Percentiles rank a stretch among this genome's conserved stretches.
Evolutionary conservation across 164 flowering plant genomes (phyloP).

Genomic region (Berberis thunbergii): DNA sequence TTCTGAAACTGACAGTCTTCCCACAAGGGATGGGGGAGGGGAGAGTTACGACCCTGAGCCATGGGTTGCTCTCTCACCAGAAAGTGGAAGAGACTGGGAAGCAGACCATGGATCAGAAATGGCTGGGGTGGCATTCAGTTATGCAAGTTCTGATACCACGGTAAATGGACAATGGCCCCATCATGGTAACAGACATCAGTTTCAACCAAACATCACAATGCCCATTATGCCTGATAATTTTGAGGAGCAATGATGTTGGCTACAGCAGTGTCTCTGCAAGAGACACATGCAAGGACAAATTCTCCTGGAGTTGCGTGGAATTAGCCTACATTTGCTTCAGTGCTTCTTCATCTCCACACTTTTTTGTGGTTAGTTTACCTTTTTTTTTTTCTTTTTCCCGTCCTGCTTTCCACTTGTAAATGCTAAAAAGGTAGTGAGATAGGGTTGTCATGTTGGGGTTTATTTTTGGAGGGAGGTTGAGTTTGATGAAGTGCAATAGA

Average conservation of each 20-base stretch:
- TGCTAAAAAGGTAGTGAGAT: no score
- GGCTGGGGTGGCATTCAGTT: conserved; percentile 67
- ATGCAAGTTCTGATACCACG: conserved; percentile 42
- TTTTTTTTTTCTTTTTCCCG: no score
- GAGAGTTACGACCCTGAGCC: conserved; percentile 27
- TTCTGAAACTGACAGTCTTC: conserved; percentile 13
- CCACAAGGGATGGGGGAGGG: conserved; percentile 18
- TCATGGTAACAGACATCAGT: conserved; percentile 24
- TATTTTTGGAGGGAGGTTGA: no score
- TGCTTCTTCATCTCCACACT: not conserved
- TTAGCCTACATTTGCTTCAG: conserved; percentile 11
- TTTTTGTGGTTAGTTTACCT: no score
- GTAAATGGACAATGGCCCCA: conserved; percentile 27
- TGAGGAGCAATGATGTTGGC: conserved; percentile 98
- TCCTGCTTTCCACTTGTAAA: no score
- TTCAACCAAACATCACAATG: conserved; percentile 23
- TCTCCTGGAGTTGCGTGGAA: conserved; percentile 64
- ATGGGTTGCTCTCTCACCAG: conserved; percentile 24
- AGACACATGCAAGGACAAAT: conserved; percentile 49
- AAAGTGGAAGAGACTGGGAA: conserved; percentile 31
- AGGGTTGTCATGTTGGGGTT: no score
- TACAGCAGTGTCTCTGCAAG: conserved; percentile 88
- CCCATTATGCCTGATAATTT: conserved; percentile 71
- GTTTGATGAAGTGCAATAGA: no score
- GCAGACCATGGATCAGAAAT: conserved; percentile 40